phyloP scores from a whole-genome alignment of 306 rosid genomes.

The Dalbergia cultrata region DNA sequence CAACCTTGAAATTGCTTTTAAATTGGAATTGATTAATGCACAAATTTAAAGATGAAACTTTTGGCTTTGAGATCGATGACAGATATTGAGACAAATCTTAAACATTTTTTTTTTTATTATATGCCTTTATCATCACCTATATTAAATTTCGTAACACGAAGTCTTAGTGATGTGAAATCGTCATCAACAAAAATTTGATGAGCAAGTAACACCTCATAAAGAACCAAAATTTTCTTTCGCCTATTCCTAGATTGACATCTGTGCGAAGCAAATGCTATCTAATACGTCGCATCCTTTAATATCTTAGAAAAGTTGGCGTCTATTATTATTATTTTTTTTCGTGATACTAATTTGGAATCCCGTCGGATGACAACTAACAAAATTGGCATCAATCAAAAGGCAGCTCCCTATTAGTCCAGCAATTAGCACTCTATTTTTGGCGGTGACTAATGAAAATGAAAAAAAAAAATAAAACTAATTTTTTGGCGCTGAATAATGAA shows the following conservation, averaged over 20 bases:
- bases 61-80: slow-evolving; percentile 6
- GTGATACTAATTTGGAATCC: background rate
- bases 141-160: slow-evolving; percentile 2
- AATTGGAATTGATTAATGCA: background rate
- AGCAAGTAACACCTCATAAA: slow-evolving; percentile 27
- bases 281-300: slow-evolving; percentile 39
- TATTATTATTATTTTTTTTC: background rate
- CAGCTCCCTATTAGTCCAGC: background rate
- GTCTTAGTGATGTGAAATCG: slow-evolving; percentile 45
- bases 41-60: background rate
- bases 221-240: background rate
- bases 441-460: too few relatives aligned
- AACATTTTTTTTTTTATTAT: background rate
- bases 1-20: too few relatives aligned
- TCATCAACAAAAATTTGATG: slow-evolving; percentile 10
- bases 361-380: background rate
- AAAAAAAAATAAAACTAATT: too few relatives aligned
- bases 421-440: background rate
- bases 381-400: background rate
- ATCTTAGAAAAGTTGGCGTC: background rate
- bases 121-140: background rate
- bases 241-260: slow-evolving; percentile 35
- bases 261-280: slow-evolving; percentile 11
- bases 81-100: slow-evolving; percentile 31
- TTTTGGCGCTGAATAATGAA: too few relatives aligned